Evolutionary conservation across 805 yeast genomes (phyloP), one percentile per base, ranked within the genome.

Genomic region (Jamesozyma lodderae): DNA sequence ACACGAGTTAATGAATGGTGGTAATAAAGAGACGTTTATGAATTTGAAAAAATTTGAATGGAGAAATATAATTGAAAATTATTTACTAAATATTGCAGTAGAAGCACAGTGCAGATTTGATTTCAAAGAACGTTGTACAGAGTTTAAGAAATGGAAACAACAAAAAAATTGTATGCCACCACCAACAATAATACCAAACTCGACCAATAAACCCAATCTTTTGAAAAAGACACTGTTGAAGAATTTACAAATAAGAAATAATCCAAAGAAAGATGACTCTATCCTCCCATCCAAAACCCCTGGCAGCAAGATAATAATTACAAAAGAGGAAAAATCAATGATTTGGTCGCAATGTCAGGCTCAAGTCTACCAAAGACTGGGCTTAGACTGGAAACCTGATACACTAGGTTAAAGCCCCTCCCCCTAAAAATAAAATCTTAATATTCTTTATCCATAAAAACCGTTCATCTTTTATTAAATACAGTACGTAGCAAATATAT

Each of bases 61-160:
- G 82, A 62, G 86, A 44, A 75, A 78, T 49, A 68, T 80, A 17
- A 75, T 79, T 42, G 86, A 80, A 45, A 79, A 77, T 55, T 79
- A 70, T 46, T 46, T 77, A 22, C 54, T 77, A 27, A 75, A 74
- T 49, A 60, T 77, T 18, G 81, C 73, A 4, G 77, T 78, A 37
- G 83, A 78, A 47, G 73, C 75, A 16, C 84, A 79, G 51, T 76
- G 83, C 46, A 67, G 82, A 9, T 58, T 62, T 23, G 83, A 80
- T 47, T 80, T 74, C 53, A 72, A 72, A 46, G 53, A 58, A 31
- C 60, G 63, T 21, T 68, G 79, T 42, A 53, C 62, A 27, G 66
- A 63, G 15, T 48, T 67, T 45, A 70, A 71, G 43, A 59, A 54
- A 44, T 52, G 56, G 48, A 64, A 67, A 44, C n/a, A n/a, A 46